Base-by-base conservation (phyloP, 1,139 yeast genomes). In the Wickerhamiella pararugosa region DNA sequence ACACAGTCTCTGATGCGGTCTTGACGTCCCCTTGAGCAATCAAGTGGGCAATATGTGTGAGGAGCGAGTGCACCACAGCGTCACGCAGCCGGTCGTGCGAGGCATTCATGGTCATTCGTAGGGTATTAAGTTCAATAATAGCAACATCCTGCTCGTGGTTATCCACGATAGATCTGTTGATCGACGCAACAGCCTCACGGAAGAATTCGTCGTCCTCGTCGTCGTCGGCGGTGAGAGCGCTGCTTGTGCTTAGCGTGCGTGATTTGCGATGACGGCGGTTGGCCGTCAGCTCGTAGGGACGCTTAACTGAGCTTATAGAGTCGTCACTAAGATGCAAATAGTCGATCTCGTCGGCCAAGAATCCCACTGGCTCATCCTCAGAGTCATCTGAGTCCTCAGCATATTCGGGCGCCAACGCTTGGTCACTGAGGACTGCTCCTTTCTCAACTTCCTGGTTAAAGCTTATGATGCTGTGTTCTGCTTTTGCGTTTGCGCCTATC, bases 71-170 rank as follows among this genome's bases (percentile, higher is more conserved):
- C 32, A 77, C 67, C 0, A 95, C 84, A 5, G 94, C 94, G 32
- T 66, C 62, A 57, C 97, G 74, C 9, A 90, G 96, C 56, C 87
- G 95, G 55, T 83, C 93, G 60, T 90, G 90, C 0, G 92, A 73
- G 9, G 86, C 97, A 58, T 90, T 86, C 90, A 87, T 80, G 51
- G 95, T 82, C 98, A 92, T 90, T 63, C 97, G 74, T 55, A 92
- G 69, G 0, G 98, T 90, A 58, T 87, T 87, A 55, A 90, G 71
- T 62, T 90, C 98, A 50, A 92, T 66, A 51, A 84, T 66, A 0
- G 98, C 96, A 8, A 94, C 87, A 56, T 90, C 97, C 47, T 84
- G 70, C 54, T 82, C 93, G 61, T 90, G 98, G 57, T 84, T 81
- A 56, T 87, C 81, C 51, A 81, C 90, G 59, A 90, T 73, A 0